A percentile compares a stretch with the other conserved stretches of the same genome.
Evolutionary conservation across 345 rosid genomes (phyloP).

Genomic region (Kandelia obovata): DNA sequence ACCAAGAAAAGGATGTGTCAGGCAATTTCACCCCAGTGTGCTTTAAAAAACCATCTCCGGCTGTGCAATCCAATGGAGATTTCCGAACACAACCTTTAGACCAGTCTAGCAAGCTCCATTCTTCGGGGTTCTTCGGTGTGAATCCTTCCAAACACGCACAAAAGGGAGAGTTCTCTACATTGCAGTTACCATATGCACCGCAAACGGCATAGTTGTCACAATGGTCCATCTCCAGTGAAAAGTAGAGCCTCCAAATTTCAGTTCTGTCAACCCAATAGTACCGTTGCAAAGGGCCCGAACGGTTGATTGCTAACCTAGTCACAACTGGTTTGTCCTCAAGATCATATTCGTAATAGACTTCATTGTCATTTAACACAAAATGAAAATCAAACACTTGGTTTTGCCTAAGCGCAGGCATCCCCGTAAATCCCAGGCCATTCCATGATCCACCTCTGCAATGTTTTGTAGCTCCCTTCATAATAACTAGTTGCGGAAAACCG

Average conservation of each 20-base stretch:
- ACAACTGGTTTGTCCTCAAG: not conserved
- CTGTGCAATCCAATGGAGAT: conserved; percentile 4
- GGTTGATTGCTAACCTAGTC: not conserved
- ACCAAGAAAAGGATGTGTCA: conserved; percentile 17
- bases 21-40: conserved; percentile 7
- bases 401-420: not conserved
- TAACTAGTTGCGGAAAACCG: conserved; percentile 13
- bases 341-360: conserved; percentile 2
- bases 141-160: conserved; percentile 24
- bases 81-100: conserved; percentile 17
- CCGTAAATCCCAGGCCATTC: conserved; percentile 16
- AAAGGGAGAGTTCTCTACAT: conserved; percentile 1
- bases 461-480: not conserved
- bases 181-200: conserved; percentile 21
- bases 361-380: conserved; percentile 10
- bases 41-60: conserved; percentile 4
- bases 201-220: conserved; percentile 17
- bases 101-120: conserved; percentile 10
- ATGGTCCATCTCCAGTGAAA: not conserved
- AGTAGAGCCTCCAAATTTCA: not conserved
- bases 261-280: conserved; percentile 8
- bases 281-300: not conserved
- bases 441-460: conserved; percentile 8
- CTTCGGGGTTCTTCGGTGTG: conserved; percentile 7
- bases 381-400: not conserved